Evolutionary conservation across 352 stramenopile genomes (phyloP), one percentile per base, ranked within the genome.

Genomic region (Phytopythium vexans): DNA sequence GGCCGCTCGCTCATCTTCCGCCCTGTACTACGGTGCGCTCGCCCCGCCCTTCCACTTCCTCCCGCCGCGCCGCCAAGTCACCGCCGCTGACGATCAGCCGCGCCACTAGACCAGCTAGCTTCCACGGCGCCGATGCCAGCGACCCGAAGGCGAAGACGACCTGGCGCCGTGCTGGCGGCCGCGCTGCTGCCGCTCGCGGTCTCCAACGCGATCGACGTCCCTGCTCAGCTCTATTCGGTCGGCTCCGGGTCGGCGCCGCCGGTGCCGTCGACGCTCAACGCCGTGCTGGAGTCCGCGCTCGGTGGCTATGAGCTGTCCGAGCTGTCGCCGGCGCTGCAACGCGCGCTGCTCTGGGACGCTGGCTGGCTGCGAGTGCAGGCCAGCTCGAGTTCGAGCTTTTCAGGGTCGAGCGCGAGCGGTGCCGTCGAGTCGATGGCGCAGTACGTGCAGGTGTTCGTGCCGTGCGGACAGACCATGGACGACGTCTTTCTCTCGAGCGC

Each of bases 371-470:
- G 42, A 4, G 48, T 43, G 27, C 42, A 50, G n/a, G 37, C 43
- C 3, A 31, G 42, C 6, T 45, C 46, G 2, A 15, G 8, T 7
- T 12, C 40, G 6, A 11, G 16, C 16, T 8, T 27, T 11, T 21
- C 41, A 14, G 34, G 34, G 0, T n/a, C 0, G 2, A 49, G 27
- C 7, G 14, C 35, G 3, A 52, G 41, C 1, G 16, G 46, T 43
- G 42, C 47, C 4, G 35, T 54, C 34, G 3, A 41, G 8, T 57
- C 54, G 5, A 27, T 15, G 8, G 14, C 40, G 9, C 8, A n/a
- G 14, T 75, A 75, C 52, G 41, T 70, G 4, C 64, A 82, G 34
- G 66, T 78, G 6, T 72, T 74, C 46, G 71, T 82, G 32, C 52
- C 56, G 7, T 78, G 70, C 35, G 68, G 58, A 1, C 59, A 56